Evolutionary conservation across 352 stramenopile species (phyloP).

Genomic region (Globisporangium radiosum): DNA sequence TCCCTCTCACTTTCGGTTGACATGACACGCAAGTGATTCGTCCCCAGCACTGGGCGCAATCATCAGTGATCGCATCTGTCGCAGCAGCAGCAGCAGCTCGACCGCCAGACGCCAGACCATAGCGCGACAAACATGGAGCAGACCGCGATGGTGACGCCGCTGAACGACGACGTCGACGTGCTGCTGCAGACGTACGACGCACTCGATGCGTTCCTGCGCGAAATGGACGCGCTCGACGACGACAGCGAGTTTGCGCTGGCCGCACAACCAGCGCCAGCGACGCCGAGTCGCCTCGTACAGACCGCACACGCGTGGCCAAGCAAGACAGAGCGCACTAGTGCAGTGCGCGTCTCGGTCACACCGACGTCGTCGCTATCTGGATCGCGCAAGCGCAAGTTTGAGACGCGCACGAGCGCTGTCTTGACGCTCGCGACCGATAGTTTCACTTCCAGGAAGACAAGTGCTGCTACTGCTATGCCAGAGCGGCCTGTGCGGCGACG

Average conservation of each 20-base stretch:
- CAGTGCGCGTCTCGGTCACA: background rate
- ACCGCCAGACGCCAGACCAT: background rate
- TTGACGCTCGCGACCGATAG: background rate
- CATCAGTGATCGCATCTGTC: too few relatives aligned
- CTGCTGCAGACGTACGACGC: conserved; percentile 9
- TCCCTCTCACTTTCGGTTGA: too few relatives aligned
- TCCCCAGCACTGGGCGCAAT: too few relatives aligned
- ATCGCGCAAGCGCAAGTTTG: conserved; percentile 7
- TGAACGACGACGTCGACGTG: conserved; percentile 1
- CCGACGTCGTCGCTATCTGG: background rate
- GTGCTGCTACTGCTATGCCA: too few relatives aligned
- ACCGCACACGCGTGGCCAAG: background rate
- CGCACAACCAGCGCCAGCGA: background rate
- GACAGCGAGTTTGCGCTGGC: background rate
- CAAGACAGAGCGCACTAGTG: background rate
- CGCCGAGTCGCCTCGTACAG: background rate
- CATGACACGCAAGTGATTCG: too few relatives aligned
- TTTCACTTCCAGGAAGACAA: too few relatives aligned
- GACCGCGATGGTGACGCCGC: background rate
- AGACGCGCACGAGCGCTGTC: conserved; percentile 1
- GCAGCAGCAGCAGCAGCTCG: too few relatives aligned
- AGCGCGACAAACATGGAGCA: background rate
- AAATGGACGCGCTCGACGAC: conserved; percentile 8
- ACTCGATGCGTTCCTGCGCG: conserved; percentile 11
- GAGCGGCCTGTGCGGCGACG: conserved; percentile 4